A percentile compares a stretch with the other conserved stretches of the same genome.
Conservation (phyloP, 139 green algal genomes). For the Micromonas commoda region DNA sequence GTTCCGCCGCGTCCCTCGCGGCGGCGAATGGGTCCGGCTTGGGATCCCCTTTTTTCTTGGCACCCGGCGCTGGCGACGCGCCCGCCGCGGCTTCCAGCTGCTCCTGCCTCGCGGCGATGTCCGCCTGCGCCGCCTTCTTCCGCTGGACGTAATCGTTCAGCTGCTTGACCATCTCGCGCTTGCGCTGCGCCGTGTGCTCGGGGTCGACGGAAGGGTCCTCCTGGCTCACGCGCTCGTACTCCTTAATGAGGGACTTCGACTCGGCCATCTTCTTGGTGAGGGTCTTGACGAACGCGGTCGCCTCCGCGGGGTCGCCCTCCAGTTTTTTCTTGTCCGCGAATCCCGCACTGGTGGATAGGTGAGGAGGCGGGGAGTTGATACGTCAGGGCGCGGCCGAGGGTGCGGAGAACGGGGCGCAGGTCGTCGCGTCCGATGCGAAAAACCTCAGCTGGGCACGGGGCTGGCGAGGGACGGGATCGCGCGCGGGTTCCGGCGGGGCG, state of each 20-base stretch:
- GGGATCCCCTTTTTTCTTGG: too few relatives aligned
- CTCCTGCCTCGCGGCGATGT: neutral
- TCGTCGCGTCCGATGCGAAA: too few relatives aligned
- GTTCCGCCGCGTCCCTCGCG: too few relatives aligned
- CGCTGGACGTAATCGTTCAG: neutral
- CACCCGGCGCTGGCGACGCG: neutral
- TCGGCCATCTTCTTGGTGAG: conserved; percentile 26
- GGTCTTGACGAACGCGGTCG: conserved; percentile 3
- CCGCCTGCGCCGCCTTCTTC: neutral
- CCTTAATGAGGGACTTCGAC: conserved; percentile 15
- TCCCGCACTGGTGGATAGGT: neutral
- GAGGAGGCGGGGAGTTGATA: neutral
- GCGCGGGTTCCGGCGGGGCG: too few relatives aligned
- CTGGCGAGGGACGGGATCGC: neutral
- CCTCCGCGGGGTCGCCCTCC: neutral
- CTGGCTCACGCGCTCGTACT: conserved; percentile 8
- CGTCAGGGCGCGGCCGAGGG: neutral
- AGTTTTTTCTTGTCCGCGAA: neutral
- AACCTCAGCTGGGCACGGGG: neutral
- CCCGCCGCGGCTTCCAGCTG: neutral
- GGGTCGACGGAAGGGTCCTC: neutral
- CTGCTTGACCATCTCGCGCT: neutral
- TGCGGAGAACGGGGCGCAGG: neutral
- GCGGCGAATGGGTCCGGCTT: too few relatives aligned
- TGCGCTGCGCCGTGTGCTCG: neutral